These are phyloP conservation scores for Iris pallida DNA, from an alignment of 116 monocot genomes.

Conservation along the genomic window DNA sequence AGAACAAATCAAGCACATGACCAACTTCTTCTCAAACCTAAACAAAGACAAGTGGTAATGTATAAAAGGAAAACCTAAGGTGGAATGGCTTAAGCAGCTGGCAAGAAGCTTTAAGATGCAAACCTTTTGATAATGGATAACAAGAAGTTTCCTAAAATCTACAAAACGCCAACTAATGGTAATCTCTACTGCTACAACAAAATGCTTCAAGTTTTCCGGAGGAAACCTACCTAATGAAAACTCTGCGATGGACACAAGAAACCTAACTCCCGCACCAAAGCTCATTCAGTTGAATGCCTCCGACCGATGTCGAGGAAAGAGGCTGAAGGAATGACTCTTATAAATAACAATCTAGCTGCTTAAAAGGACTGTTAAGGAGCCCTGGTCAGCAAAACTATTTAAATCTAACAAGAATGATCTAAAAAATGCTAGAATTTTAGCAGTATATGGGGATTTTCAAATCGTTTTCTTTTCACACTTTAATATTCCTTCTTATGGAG, in stretches of 20 bases:
- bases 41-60: background rate
- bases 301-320: background rate
- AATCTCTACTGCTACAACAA: background rate
- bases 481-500: background rate
- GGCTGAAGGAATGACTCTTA: constrained; percentile 13
- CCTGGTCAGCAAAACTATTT: constrained; percentile 6
- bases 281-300: constrained; percentile 8
- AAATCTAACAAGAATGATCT: constrained; percentile 1
- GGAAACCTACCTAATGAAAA: background rate
- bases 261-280: constrained; percentile 7
- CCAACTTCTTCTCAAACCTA: background rate
- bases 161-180: background rate
- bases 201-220: background rate
- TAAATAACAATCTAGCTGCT: constrained; percentile 18
- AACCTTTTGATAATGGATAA: background rate
- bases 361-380: constrained; percentile 7
- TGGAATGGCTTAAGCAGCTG: background rate
- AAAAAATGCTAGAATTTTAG: constrained; percentile 14
- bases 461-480: constrained; percentile 24
- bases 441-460: constrained; percentile 12
- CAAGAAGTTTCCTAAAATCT: background rate
- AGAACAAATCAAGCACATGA: constrained; percentile 2
- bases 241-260: background rate
- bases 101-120: constrained; percentile 2
- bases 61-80: background rate